Percentiles rank a stretch among this genome's conserved stretches.
Evolutionary conservation across 768 basidiomycete genomes (phyloP).

Genomic region (Auricularia cornea): DNA sequence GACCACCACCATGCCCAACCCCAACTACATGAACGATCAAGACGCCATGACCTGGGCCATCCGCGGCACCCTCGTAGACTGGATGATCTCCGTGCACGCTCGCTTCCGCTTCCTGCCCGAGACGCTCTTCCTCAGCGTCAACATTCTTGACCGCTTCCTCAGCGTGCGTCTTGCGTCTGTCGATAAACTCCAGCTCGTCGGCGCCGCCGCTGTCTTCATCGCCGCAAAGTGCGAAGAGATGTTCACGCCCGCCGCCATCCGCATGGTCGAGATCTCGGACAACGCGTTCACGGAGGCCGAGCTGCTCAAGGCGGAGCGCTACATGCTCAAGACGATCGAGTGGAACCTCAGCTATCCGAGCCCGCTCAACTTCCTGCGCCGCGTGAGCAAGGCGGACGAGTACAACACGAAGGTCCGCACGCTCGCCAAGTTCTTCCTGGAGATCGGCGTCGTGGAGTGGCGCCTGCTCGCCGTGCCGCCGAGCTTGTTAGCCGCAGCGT

Average conservation of each 20-base stretch:
- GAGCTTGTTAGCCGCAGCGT: constrained; percentile 72
- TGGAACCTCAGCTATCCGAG: constrained; percentile 85
- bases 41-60: constrained; percentile 82
- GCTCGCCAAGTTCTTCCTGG: constrained; percentile 84
- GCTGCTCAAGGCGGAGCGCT: constrained; percentile 82
- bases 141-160: constrained; percentile 69
- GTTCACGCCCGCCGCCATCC: constrained; percentile 71
- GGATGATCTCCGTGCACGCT: constrained; percentile 86
- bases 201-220: constrained; percentile 79
- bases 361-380: constrained; percentile 79
- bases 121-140: constrained; percentile 82
- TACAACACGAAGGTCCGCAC: constrained; percentile 82
- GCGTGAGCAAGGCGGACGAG: constrained; percentile 88
- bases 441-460: constrained; percentile 77
- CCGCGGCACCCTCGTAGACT: constrained; percentile 84
- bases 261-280: constrained; percentile 75
- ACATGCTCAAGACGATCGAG: constrained; percentile 75
- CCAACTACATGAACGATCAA: constrained; percentile 79
- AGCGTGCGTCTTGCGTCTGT: constrained; percentile 66
- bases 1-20: constrained; percentile 71
- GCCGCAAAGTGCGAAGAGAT: constrained; percentile 92
- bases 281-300: constrained; percentile 69
- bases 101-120: constrained; percentile 83
- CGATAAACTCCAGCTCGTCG: constrained; percentile 83
- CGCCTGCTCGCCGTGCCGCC: constrained; percentile 66